Evolutionary conservation across 176 grass and related monocot genomes (phyloP), one percentile per base, ranked within the genome.

Genomic region (Oryza rufipogon): DNA sequence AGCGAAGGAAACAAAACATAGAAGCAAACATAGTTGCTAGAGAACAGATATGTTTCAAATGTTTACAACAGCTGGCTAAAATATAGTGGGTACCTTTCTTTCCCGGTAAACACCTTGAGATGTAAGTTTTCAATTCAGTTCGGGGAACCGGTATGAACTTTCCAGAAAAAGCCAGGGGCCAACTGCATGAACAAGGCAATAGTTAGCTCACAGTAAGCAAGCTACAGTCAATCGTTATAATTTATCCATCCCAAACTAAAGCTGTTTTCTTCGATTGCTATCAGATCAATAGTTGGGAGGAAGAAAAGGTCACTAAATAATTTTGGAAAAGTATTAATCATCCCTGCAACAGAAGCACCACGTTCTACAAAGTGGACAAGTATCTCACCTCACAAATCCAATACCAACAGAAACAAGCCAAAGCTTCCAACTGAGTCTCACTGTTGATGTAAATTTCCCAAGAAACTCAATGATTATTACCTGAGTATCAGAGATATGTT

Each of bases 391-490:
- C 25, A 97, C 52, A 88, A 94, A 92, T 70, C 81, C 91, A 90
- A 97, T 95, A 76, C 71, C 91, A 19, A 92, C 14, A 60, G 93
- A 93, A 80, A 94, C 86, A 67, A 99, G 87, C 96, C 96, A 99
- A 56, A 99, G 86, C 79, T 94, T 26, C 96, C 93, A 99, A 65
- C 60, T 94, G 39, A 99, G 89, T 84, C 70, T 96, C 67, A 91
- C 89, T 47, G 96, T 99, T 36, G 93, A 90, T 47, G 93, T 81
- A 80, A 99, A 99, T 67, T 99, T 99, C 79, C 96, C 96, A 38
- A 99, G 90, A 86, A 96, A 96, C 79, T 99, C 91, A 17, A 99
- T 91, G 64, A 96, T 99, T 76, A 99, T 71, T 25, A 80, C 91
- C 96, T 99, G 74, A 41, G 38, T 75, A 67, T 86, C 47, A 78